Conservation (phyloP, 2,329 filamentous ascomycete genomes). For the Monosporascus sp. region DNA sequence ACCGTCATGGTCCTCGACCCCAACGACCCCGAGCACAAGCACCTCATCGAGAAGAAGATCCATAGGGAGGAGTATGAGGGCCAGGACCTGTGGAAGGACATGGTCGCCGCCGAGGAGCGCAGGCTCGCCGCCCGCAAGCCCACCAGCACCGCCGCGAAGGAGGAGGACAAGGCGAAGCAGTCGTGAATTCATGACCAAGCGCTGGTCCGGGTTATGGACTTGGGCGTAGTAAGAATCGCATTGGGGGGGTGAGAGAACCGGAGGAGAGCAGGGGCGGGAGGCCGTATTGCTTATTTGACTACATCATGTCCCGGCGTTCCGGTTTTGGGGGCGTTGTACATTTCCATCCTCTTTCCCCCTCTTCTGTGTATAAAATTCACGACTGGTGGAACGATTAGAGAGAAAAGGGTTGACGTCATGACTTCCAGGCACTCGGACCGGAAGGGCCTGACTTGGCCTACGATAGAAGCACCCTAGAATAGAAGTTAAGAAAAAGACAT, state of each 20-base stretch:
- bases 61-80: slow-evolving; percentile 83
- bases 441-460: too few relatives aligned
- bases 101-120: slow-evolving; percentile 75
- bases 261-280: neutral
- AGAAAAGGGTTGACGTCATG: neutral
- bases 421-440: neutral
- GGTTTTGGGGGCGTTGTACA: neutral
- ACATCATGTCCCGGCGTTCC: neutral
- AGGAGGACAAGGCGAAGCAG: slow-evolving; percentile 10
- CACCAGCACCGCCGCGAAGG: slow-evolving; percentile 7
- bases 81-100: slow-evolving; percentile 92
- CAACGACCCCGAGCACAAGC: slow-evolving; percentile 75
- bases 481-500: too few relatives aligned
- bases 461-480: too few relatives aligned
- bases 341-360: neutral
- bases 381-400: neutral
- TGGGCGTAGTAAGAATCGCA: too few relatives aligned
- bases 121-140: slow-evolving; percentile 39
- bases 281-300: neutral
- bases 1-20: slow-evolving; percentile 76
- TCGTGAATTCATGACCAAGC: neutral
- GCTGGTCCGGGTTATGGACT: too few relatives aligned
- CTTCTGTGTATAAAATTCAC: neutral
- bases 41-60: slow-evolving; percentile 78
- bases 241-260: too few relatives aligned